phyloP scores from a whole-genome alignment of 2,329 filamentous ascomycete species.

The Helotiales sp. region DNA sequence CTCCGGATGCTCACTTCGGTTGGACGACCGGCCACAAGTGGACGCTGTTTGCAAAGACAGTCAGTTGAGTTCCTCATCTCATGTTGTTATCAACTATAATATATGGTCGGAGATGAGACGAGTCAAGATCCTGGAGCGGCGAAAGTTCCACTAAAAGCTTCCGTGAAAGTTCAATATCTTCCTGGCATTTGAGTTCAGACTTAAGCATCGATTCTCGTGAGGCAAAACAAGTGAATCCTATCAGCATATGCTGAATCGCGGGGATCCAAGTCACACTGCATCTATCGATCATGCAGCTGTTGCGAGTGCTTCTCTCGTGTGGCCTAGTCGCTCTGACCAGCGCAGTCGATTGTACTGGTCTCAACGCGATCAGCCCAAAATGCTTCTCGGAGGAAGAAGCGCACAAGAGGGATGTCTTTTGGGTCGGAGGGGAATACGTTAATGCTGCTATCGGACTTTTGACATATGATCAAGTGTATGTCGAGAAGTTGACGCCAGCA shows the following conservation, averaged over 20 bases:
- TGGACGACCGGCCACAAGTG: too few species aligned
- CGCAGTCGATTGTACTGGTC: slow-evolving; percentile 15
- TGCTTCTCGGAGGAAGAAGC: slow-evolving; percentile 22
- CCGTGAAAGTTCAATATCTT: background rate
- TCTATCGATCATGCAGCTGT: background rate
- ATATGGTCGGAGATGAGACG: background rate
- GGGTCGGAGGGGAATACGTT: slow-evolving; percentile 23
- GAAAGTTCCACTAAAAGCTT: background rate
- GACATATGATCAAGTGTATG: slow-evolving; percentile 48
- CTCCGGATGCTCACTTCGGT: too few species aligned
- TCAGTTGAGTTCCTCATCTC: background rate
- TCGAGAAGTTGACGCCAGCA: slow-evolving; percentile 45
- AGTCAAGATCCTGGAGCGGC: background rate
- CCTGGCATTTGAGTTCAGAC: slow-evolving; percentile 1
- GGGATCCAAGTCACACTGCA: background rate
- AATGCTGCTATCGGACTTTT: slow-evolving; percentile 14
- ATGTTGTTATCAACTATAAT: background rate
- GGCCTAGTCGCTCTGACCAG: slow-evolving; percentile 5
- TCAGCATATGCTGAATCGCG: background rate
- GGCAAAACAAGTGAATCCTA: background rate
- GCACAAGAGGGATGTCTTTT: slow-evolving; percentile 22
- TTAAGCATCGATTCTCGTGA: background rate
- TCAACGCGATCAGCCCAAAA: slow-evolving; percentile 17
- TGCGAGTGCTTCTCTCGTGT: background rate
- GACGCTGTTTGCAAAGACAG: background rate